phyloP scores from a whole-genome alignment of 129 eudicot genomes.

The Glebionis coronaria region DNA sequence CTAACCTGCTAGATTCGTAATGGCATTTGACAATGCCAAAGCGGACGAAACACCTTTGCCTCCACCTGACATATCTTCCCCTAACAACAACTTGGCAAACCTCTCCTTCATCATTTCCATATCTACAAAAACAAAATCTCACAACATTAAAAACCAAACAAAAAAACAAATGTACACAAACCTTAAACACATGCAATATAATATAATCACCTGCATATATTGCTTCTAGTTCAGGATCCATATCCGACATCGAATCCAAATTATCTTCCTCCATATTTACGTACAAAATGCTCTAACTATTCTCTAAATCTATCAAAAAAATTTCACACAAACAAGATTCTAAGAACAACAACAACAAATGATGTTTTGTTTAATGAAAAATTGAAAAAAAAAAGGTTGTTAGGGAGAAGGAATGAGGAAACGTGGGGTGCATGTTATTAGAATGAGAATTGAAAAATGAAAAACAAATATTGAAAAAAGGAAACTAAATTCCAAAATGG shows the following conservation, averaged over 20 bases:
- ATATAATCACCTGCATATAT: slow-evolving; percentile 26
- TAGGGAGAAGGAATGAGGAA: slow-evolving; percentile 37
- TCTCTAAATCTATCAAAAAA: slow-evolving; percentile 21
- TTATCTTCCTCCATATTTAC: slow-evolving; percentile 28
- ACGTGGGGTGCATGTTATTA: slow-evolving; percentile 74
- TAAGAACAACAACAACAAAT: neutral
- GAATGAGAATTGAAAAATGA: too few species aligned
- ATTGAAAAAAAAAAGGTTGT: slow-evolving; percentile 22
- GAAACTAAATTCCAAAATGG: too few species aligned
- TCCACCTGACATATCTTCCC: slow-evolving; percentile 99
- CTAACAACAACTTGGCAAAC: slow-evolving; percentile 90
- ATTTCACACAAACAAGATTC: slow-evolving; percentile 12
- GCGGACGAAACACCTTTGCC: slow-evolving; percentile 97
- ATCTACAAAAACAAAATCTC: slow-evolving; percentile 35
- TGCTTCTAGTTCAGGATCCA: slow-evolving; percentile 30
- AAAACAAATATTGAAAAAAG: too few species aligned
- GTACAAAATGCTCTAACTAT: slow-evolving; percentile 40
- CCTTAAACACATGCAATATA: slow-evolving; percentile 6
- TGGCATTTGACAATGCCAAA: slow-evolving; percentile 95
- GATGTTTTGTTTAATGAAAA: slow-evolving; percentile 18
- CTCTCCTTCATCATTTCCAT: slow-evolving; percentile 83
- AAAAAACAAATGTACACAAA: neutral
- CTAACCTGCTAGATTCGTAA: slow-evolving; percentile 88
- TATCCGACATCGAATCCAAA: slow-evolving; percentile 21
- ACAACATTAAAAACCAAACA: neutral